phyloP scores from a whole-genome alignment of 352 stramenopile species.

The Pythium folliculosum region DNA sequence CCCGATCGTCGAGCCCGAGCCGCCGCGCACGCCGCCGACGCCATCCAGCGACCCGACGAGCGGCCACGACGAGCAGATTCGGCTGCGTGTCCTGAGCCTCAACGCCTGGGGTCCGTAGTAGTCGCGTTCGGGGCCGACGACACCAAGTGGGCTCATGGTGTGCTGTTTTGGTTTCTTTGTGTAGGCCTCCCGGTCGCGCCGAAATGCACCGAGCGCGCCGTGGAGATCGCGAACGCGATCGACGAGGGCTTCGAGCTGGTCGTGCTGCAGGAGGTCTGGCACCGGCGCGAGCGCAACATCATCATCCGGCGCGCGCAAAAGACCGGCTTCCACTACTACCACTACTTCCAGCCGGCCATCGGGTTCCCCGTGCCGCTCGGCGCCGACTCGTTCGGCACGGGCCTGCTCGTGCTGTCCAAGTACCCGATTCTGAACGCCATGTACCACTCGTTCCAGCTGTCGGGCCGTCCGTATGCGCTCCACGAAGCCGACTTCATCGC shows the following conservation, averaged over 20 bases:
- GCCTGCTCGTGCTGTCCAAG: conserved; percentile 73
- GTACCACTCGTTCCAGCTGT: conserved; percentile 80
- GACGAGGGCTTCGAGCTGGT: conserved; percentile 69
- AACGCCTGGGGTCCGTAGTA: conserved; percentile 66
- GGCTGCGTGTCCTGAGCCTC: conserved; percentile 68
- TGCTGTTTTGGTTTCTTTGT: not conserved
- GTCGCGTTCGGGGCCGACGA: no score
- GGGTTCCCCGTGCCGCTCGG: conserved; percentile 75
- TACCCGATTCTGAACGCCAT: conserved; percentile 60
- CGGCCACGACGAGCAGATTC: conserved; percentile 13
- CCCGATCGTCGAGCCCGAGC: conserved; percentile 43
- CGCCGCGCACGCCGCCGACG: conserved; percentile 24
- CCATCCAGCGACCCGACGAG: not conserved
- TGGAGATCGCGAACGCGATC: conserved; percentile 70
- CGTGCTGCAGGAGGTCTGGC: conserved; percentile 85
- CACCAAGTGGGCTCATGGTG: not conserved
- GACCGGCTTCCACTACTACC: conserved; percentile 71
- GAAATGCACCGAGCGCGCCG: conserved; percentile 63
- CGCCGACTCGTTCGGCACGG: conserved; percentile 74
- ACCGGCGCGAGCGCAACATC: conserved; percentile 75
- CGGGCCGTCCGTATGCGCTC: conserved; percentile 72
- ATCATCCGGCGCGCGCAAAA: conserved; percentile 61
- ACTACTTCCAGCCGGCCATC: conserved; percentile 83
- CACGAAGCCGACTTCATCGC: conserved; percentile 82
- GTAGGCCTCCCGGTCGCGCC: conserved; percentile 67